Conservation (phyloP, 371 early-diverging fungal species). For the Sporodiniella umbellata region DNA sequence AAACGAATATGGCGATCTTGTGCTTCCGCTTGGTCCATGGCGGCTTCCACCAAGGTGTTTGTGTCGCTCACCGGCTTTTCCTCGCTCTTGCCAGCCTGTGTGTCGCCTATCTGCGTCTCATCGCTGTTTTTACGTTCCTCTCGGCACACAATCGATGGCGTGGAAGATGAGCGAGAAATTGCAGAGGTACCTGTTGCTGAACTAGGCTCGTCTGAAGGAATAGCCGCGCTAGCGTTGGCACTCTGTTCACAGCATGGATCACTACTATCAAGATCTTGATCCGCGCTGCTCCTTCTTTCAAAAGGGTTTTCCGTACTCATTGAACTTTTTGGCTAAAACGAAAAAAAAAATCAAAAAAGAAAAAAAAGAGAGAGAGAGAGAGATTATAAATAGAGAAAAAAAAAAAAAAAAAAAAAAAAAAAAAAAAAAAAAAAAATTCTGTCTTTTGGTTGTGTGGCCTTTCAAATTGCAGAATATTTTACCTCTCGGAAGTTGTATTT, state of each 20-base stretch:
- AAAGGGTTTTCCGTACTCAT: background rate
- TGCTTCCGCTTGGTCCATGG: constrained; percentile 36
- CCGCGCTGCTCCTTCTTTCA: background rate
- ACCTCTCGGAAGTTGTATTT: no score
- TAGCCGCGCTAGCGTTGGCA: background rate
- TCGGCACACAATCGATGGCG: background rate
- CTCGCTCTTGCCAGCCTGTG: no score
- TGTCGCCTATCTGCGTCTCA: no score
- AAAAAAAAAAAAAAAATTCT: background rate
- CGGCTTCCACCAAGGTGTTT: constrained; percentile 39
- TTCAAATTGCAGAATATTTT: background rate
- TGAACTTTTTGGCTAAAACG: background rate
- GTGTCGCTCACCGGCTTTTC: constrained; percentile 5
- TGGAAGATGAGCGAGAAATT: background rate
- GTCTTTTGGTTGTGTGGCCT: no score
- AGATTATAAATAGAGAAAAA: no score
- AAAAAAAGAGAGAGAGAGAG: no score
- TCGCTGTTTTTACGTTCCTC: background rate
- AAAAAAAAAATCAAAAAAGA: background rate
- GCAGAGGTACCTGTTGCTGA: background rate
- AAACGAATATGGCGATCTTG: constrained; percentile 45
- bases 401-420: background rate
- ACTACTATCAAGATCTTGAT: no score
- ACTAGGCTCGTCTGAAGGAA: no score
- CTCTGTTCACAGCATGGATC: no score